Base-by-base conservation (phyloP, 2,329 filamentous ascomycete genomes). In the Aspergillus sp. region DNA sequence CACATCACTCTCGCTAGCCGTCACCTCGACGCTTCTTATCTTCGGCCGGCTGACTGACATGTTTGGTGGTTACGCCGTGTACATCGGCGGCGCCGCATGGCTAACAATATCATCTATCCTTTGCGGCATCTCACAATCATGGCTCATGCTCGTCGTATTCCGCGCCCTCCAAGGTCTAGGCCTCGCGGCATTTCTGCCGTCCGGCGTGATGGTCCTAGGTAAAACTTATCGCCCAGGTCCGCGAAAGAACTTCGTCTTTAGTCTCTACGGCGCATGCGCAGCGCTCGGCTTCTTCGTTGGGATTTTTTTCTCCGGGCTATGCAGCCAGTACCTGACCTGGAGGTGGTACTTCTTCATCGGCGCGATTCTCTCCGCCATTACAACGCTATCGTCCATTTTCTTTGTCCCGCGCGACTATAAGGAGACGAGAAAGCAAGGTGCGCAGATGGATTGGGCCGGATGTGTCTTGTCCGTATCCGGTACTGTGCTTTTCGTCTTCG, bases 161-260 rank as follows among this genome's bases (percentile, higher is more conserved):
- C 88, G 91, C 56, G 90, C 90, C 8, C 77, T 93, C 48, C 90
- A 92, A 74, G 91, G 91, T 0, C 77, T 94, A 9, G 91, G 90
- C 0, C 84, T 89, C 1, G 89, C 90, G 0, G 89, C 90, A 0
- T 91, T 91, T 63, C 74, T 92, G 15, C 89, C 89, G 0, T 86
- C 87, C 0, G 85, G 88, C 1, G 84, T 92, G 60, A 88, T 88
- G 77, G 79, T 91, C 11, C 77, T 91, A 1, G 88, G 88, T 1
- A 85, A 82, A 52, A 84, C 81, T 3, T 91, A 91, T 70, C 82
- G 88, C 5, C 88, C 89, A 0, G 88, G 88, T 0, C 88, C 87
- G 1, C 81, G 88, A 6, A 91, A 91, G 76, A 91, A 91, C 67
- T 71, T 90, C 7, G 82, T 90, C 6, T 89, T 77, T 82, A 89